phyloP scores from a whole-genome alignment of 2,329 filamentous ascomycete species.

The Penicillium sp. region DNA sequence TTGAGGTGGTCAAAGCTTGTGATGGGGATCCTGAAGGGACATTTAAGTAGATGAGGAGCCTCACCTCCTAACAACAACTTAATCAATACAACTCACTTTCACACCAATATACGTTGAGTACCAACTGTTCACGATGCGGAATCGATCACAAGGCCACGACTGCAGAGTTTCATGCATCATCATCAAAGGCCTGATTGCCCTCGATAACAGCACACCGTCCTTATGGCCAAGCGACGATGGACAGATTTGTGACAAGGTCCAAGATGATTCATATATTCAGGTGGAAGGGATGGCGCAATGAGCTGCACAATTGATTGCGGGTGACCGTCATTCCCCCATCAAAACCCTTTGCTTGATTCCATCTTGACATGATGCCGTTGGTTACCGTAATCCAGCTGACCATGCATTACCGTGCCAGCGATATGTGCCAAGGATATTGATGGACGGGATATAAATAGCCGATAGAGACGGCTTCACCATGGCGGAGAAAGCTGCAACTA shows the following conservation, averaged over 20 bases:
- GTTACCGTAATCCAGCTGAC: neutral
- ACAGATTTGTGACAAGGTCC: neutral
- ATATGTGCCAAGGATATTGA: neutral
- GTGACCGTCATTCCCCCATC: neutral
- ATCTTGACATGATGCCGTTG: neutral
- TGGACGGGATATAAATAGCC: neutral
- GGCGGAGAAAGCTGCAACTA: conserved; percentile 21
- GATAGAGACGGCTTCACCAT: conserved; percentile 14
- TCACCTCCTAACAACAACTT: too few relatives aligned
- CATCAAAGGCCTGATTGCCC: neutral
- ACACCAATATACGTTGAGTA: neutral
- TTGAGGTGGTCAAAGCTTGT: too few relatives aligned
- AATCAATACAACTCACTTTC: too few relatives aligned
- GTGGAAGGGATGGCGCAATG: neutral
- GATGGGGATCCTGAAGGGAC: too few relatives aligned
- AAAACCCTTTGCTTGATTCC: neutral
- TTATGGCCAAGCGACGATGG: neutral
- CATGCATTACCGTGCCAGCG: neutral
- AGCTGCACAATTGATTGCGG: neutral
- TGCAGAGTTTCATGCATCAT: neutral
- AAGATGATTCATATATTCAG: neutral
- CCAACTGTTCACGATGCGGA: neutral
- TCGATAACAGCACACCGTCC: neutral
- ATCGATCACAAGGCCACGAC: neutral
- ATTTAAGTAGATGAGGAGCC: too few relatives aligned